A percentile compares a stretch with the other conserved stretches of the same genome.
These are phyloP conservation scores for Globisporangium takayamanum DNA, from an alignment of 352 stramenopile genomes.

Conservation along the genomic window DNA sequence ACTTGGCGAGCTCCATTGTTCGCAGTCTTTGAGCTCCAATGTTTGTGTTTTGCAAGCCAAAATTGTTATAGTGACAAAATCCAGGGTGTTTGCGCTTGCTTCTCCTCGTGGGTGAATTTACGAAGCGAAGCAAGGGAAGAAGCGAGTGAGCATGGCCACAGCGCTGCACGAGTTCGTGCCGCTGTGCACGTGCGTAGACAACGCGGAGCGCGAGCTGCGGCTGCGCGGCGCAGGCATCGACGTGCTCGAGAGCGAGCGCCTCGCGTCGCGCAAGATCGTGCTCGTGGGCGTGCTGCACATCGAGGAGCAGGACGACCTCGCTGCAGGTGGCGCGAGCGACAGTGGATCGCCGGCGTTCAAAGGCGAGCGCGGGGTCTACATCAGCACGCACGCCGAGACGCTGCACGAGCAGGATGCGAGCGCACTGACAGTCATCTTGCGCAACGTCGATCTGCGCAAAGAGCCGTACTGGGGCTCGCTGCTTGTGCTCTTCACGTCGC, in stretches of 20 bases:
- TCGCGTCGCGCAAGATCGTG: conserved; percentile 42
- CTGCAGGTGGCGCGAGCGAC: not conserved
- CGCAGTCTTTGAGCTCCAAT: no score
- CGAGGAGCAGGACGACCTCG: conserved; percentile 12
- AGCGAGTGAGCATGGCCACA: not conserved
- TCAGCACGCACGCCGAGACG: conserved; percentile 35
- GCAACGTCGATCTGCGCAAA: conserved; percentile 32
- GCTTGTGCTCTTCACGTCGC: conserved; percentile 50
- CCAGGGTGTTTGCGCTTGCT: not conserved
- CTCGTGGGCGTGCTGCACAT: conserved; percentile 50
- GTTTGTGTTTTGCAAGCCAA: no score
- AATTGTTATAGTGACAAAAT: not conserved
- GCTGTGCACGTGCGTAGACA: conserved; percentile 41
- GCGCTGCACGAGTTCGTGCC: conserved; percentile 28
- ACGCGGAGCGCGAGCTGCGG: conserved; percentile 21
- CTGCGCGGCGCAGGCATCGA: conserved; percentile 40
- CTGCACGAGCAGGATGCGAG: conserved; percentile 43
- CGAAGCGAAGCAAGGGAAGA: not conserved
- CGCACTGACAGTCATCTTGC: conserved; percentile 45
- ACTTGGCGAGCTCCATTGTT: no score
- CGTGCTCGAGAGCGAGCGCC: conserved; percentile 38
- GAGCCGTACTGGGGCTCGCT: conserved; percentile 64
- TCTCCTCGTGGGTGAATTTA: not conserved
- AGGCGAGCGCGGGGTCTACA: conserved; percentile 44
- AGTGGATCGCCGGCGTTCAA: not conserved